A percentile compares a stretch with the other conserved stretches of the same genome.
Evolutionary conservation across 2,329 filamentous ascomycete species (phyloP).

Genomic region (Ceratocystis diversiconidia): DNA sequence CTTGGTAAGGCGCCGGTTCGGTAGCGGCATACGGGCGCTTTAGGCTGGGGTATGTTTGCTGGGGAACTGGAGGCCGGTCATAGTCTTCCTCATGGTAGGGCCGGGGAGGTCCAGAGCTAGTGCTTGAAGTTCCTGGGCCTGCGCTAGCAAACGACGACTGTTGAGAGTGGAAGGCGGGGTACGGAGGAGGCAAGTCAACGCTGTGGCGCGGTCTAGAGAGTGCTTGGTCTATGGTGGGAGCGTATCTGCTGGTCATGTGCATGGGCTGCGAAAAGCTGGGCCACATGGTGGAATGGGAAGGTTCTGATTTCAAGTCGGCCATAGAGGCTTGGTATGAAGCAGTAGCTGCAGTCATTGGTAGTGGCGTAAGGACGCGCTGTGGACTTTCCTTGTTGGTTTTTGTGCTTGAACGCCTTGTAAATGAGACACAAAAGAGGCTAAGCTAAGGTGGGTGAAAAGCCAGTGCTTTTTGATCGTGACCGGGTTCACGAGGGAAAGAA

Average conservation of each 20-base stretch:
- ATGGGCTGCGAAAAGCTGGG: constrained; percentile 44
- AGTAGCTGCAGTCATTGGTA: constrained; percentile 15
- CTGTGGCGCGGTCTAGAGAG: constrained; percentile 28
- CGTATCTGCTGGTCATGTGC: constrained; percentile 34
- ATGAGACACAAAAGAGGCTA: background rate
- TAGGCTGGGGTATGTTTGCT: constrained; percentile 40
- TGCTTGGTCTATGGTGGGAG: constrained; percentile 34
- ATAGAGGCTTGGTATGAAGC: constrained; percentile 26
- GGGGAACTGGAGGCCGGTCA: constrained; percentile 30
- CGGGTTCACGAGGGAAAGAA: background rate
- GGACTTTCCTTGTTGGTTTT: background rate
- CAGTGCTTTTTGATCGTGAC: background rate
- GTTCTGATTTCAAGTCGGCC: constrained; percentile 49
- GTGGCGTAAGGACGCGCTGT: background rate
- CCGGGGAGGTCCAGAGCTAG: background rate
- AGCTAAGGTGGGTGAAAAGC: background rate
- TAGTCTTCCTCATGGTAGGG: constrained; percentile 30
- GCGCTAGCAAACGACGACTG: constrained; percentile 7
- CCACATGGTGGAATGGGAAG: constrained; percentile 44
- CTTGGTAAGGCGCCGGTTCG: constrained; percentile 39
- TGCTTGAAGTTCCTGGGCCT: background rate
- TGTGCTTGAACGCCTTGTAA: background rate
- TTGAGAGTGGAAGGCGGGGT: constrained; percentile 32
- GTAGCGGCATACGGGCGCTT: constrained; percentile 42
- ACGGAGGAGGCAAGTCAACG: constrained; percentile 30